phyloP scores from a whole-genome alignment of 192 early-diverging fungal genomes.

The Entomortierella lignicola region DNA sequence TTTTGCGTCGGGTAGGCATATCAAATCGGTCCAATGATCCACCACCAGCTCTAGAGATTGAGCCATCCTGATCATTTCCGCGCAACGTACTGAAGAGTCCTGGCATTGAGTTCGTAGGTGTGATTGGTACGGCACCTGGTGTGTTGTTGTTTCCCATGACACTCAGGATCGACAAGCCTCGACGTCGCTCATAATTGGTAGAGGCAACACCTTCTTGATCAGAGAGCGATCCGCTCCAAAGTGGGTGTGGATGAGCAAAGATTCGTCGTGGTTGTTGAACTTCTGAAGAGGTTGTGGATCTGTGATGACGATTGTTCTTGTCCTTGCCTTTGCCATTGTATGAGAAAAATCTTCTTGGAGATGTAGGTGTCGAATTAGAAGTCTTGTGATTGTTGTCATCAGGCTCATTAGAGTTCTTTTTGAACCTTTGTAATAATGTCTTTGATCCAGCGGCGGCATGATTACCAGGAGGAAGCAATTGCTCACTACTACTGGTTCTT shows the following conservation, averaged over 20 bases:
- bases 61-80: neutral
- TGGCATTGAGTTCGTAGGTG: slow-evolving; percentile 10
- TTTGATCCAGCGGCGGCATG: neutral
- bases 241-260: slow-evolving; percentile 44
- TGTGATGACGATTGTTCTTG: neutral
- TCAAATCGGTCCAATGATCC: slow-evolving; percentile 18
- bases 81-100: neutral
- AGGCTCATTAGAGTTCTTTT: slow-evolving; percentile 1
- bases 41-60: neutral
- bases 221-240: slow-evolving; percentile 45
- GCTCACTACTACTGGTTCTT: slow-evolving; percentile 2
- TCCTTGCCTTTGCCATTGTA: neutral
- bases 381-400: slow-evolving; percentile 3
- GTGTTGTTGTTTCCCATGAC: slow-evolving; percentile 7
- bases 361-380: neutral
- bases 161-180: slow-evolving; percentile 36
- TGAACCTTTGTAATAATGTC: slow-evolving; percentile 30
- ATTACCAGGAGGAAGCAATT: slow-evolving; percentile 7
- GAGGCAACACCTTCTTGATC: slow-evolving; percentile 27
- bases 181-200: slow-evolving; percentile 17
- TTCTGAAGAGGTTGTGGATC: slow-evolving; percentile 23
- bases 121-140: slow-evolving; percentile 12
- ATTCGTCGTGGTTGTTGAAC: neutral
- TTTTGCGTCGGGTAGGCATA: slow-evolving; percentile 36
- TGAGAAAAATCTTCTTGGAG: neutral